A percentile compares a stretch with the other conserved stretches of the same genome.
Conservation (phyloP, 208 protist species). For the Spongospora subterranea region DNA sequence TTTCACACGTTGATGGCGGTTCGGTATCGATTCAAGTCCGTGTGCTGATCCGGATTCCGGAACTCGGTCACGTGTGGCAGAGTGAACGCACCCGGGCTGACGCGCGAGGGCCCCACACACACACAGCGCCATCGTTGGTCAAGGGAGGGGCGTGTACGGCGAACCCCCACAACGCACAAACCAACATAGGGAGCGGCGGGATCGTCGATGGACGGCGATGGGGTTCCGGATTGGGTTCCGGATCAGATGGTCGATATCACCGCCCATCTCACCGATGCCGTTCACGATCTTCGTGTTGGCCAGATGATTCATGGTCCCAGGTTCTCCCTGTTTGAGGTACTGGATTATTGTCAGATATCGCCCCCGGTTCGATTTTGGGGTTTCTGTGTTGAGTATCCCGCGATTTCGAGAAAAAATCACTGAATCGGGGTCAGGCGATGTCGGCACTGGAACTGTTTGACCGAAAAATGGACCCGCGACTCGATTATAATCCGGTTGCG, state of each 20-base stretch:
- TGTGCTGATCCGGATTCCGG: no score
- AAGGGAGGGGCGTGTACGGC: no score
- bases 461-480: not conserved
- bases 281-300: not conserved
- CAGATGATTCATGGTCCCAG: not conserved
- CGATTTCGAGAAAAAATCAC: no score
- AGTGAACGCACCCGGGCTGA: no score
- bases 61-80: no score
- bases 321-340: not conserved
- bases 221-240: no score
- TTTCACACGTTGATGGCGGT: no score
- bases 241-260: not conserved
- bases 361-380: not conserved
- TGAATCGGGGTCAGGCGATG: not conserved
- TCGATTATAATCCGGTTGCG: not conserved
- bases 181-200: not conserved
- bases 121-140: no score
- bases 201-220: no score
- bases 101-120: no score
- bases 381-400: no score
- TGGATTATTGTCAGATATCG: not conserved
- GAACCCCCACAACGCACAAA: not conserved
- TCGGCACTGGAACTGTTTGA: not conserved
- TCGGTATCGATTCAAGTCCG: no score
- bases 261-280: not conserved